phyloP scores from a whole-genome alignment of 106 monocot species.

The Alisma plantagoaquatica region DNA sequence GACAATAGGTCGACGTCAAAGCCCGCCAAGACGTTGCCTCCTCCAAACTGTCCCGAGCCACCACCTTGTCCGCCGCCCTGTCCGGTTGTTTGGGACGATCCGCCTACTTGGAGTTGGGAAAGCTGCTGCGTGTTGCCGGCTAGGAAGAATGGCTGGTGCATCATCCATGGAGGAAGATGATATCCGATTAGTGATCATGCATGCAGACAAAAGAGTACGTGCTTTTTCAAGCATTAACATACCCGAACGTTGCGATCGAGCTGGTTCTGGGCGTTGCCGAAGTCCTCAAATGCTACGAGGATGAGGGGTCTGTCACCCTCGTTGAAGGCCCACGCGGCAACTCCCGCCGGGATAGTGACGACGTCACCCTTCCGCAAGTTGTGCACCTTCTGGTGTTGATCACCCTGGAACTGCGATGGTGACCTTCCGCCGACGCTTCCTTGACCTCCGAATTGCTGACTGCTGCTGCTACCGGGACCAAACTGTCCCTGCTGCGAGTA shows the following conservation, averaged over 20 bases:
- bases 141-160: slow-evolving; percentile 2
- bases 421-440: too few species aligned
- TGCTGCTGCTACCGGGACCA: too few species aligned
- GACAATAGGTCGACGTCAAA: slow-evolving; percentile 28
- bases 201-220: neutral
- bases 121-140: neutral
- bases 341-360: slow-evolving; percentile 52
- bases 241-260: slow-evolving; percentile 38
- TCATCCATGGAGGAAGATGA: too few species aligned
- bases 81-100: too few species aligned
- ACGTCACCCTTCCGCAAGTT: slow-evolving; percentile 42
- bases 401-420: slow-evolving; percentile 14
- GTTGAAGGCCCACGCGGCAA: slow-evolving; percentile 56
- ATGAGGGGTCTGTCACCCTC: slow-evolving; percentile 38
- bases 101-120: neutral
- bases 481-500: too few species aligned
- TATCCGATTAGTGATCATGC: too few species aligned
- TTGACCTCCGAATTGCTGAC: too few species aligned
- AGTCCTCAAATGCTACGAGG: slow-evolving; percentile 28
- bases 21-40: slow-evolving; percentile 26
- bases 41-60: neutral
- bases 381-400: slow-evolving; percentile 49
- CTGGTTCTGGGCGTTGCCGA: slow-evolving; percentile 38
- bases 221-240: too few species aligned
- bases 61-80: neutral